Evolutionary conservation across 225 moss, liverwort and hornwort species (phyloP).

Genomic region (Bryum argenteum): DNA sequence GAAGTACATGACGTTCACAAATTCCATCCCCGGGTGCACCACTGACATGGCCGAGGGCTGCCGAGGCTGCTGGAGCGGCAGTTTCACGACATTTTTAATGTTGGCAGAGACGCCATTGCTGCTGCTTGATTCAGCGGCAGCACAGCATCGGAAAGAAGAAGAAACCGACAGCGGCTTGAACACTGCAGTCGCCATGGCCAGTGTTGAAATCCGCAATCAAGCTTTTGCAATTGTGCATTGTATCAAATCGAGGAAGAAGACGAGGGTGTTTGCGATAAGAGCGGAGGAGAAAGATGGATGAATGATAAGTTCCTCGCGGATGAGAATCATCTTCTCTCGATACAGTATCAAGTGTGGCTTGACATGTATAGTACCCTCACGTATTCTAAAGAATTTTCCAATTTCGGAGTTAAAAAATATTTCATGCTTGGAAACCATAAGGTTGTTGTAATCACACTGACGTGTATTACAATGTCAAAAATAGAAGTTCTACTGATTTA

Average conservation of each 20-base stretch:
- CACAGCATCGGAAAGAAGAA: slow-evolving; percentile 29
- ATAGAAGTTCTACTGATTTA: too few species aligned
- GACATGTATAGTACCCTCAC: too few species aligned
- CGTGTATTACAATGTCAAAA: too few species aligned
- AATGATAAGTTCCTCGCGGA: too few species aligned
- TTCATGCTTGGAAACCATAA: too few species aligned
- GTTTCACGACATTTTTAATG: slow-evolving; percentile 25
- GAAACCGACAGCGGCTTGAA: slow-evolving; percentile 26
- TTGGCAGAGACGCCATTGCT: slow-evolving; percentile 21
- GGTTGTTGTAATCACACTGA: too few species aligned
- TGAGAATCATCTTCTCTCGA: too few species aligned
- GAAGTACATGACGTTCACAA: slow-evolving; percentile 89
- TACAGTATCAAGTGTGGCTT: too few species aligned
- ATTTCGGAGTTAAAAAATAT: too few species aligned
- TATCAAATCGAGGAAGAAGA: not conserved
- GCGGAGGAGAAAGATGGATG: too few species aligned
- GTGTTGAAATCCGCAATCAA: not conserved
- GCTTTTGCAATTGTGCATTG: slow-evolving; percentile 14
- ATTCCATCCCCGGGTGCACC: slow-evolving; percentile 74
- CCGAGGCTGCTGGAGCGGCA: slow-evolving; percentile 29
- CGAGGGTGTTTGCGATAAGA: too few species aligned
- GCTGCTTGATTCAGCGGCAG: slow-evolving; percentile 27
- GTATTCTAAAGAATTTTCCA: too few species aligned
- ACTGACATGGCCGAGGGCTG: slow-evolving; percentile 39
- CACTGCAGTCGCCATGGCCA: slow-evolving; percentile 34